Base-by-base conservation (phyloP, 2,329 filamentous ascomycete genomes). In the Aspergillus aculeatinus region DNA sequence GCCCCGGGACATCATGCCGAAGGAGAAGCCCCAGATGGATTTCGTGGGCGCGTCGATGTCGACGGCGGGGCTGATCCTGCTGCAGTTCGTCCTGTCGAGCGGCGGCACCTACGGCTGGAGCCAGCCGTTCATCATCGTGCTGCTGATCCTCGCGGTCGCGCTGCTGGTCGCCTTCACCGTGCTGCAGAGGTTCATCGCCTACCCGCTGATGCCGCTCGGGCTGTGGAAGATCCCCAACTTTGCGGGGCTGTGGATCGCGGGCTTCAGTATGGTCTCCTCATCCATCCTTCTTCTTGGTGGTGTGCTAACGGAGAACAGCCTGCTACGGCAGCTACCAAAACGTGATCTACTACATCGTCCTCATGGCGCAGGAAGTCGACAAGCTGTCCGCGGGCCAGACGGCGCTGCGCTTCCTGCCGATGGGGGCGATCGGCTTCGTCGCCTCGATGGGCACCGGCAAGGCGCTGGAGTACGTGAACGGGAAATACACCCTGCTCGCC, bases 161-260 rank as follows among this genome's bases (percentile, higher is more conserved):
- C 63, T 80, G 55, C 72, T 80, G 2, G 71, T 70, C 4, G 65
- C 70, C 5, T 81, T 80, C 49, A 70, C 71, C 1, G 69, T 73
- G 33, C 69, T 78, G 9, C 77, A 81, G 65, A 80, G 79, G 62
- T 79, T 78, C 55, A 74, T 79, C 21, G 60, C 69, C 14, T 79
- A 80, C 53, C 78, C 79, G 1, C 76, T 81, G 57, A 81, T 81
- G 79, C 79, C 79, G 0, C 65, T 81, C 1, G 77, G 75, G 0
- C 61, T 81, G 7, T 81, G 79, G 79, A 80, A 77, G 51, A 72
- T 80, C 19, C 73, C 72, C 27, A 81, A 81, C 60, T 81, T 81
- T 57, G 78, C 77, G 5, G 77, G 76, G 3, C 67, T 81, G 0
- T 81, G 79, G 79, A 69, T 81, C 25, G 72, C 77, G 14, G 78